Conservation (phyloP, 2,329 filamentous ascomycete genomes). For the Domatiomyces globalis region DNA sequence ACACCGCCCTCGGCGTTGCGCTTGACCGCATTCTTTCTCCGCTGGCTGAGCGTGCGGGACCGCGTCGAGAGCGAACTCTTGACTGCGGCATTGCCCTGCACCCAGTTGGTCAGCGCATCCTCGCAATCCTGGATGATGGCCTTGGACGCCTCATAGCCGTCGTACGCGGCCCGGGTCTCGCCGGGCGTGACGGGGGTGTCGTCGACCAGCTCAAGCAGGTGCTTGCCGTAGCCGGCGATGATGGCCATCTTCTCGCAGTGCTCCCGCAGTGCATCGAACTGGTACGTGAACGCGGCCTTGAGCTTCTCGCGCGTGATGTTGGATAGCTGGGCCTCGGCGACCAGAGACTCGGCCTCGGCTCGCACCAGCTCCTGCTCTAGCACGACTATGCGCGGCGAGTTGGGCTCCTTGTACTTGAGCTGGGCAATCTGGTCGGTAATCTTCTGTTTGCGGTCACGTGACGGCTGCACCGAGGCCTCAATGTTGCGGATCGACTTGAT, state of each 20-base stretch:
- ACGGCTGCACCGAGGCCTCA: slow-evolving; percentile 93
- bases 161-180: slow-evolving; percentile 88
- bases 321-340: slow-evolving; percentile 92
- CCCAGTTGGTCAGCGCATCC: slow-evolving; percentile 94
- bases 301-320: slow-evolving; percentile 99
- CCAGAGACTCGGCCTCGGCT: slow-evolving; percentile 95
- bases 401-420: slow-evolving; percentile 98
- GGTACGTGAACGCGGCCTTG: slow-evolving; percentile 94
- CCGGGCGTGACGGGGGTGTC: slow-evolving; percentile 94
- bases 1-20: slow-evolving; percentile 53
- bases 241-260: slow-evolving; percentile 97
- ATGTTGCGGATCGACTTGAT: slow-evolving; percentile 99
- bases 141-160: slow-evolving; percentile 96
- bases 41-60: slow-evolving; percentile 73
- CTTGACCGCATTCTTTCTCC: slow-evolving; percentile 56
- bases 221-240: slow-evolving; percentile 94
- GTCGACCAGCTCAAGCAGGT: slow-evolving; percentile 90
- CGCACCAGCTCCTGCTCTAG: slow-evolving; percentile 97
- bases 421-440: slow-evolving; percentile 98
- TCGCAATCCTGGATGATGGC: slow-evolving; percentile 98
- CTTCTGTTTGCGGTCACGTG: slow-evolving; percentile 98
- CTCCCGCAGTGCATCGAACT: slow-evolving; percentile 93
- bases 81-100: slow-evolving; percentile 76
- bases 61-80: slow-evolving; percentile 75
- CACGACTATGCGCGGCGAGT: slow-evolving; percentile 92